Evolutionary conservation across 2,329 filamentous ascomycete species (phyloP), one percentile per base, ranked within the genome.

Genomic region (Byssochlamys sp.): DNA sequence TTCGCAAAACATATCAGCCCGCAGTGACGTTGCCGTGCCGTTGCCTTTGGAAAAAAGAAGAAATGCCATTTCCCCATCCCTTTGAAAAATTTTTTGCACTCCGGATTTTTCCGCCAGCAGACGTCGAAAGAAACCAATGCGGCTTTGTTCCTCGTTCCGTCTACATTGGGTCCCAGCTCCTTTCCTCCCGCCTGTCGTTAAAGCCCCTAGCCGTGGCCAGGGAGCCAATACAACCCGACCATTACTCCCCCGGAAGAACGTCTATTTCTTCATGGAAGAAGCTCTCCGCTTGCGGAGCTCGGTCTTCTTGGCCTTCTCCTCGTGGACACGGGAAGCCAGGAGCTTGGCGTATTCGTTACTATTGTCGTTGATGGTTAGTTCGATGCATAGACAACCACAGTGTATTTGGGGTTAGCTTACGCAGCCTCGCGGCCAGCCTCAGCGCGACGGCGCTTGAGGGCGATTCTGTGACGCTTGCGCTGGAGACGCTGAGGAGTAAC

Each of bases 401-500:
- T 49, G 14, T 11, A n/a, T 27, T 33, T 28, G 29, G 55, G 55
- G 55, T 56, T 65, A 86, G 89, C 77, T 90, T 96, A 94, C 75
- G 94, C 94, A 84, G 95, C 92, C 77, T 99, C 94, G 87, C 96
- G 96, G 82, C 90, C 86, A 80, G 91, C 89, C 84, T 99, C 94
- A 74, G 91, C 82, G 77, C 91, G 90, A 80, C 94, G 92, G 79
- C 92, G 90, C 91, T 99, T 99, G 82, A 99, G 88, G 74, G 94
- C 92, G 74, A 95, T 83, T 72, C 91, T 86, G 85, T 97, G 94
- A 75, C 94, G 91, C 90, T 97, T 99, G 89, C 96, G 94, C 86
- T 99, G 94, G 76, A 99, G 91, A 79, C 94, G 94, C 84, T 97
- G 94, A 78, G 94, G 94, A 75, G 94, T 99, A 73, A 99, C 91